Base-by-base conservation (phyloP, 2,329 filamentous ascomycete species). In the Alternaria panax region DNA sequence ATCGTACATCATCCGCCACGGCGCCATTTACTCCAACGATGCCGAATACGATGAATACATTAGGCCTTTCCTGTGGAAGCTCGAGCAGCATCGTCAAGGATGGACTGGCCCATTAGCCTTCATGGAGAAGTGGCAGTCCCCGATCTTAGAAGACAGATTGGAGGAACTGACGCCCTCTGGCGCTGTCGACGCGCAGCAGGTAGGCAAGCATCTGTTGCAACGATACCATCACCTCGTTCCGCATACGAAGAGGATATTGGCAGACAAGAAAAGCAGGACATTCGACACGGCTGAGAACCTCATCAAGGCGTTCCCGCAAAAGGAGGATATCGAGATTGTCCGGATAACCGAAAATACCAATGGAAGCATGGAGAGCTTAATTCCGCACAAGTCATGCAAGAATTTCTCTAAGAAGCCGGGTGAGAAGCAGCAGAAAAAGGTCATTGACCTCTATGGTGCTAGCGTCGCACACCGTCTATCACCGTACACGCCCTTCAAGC, bases 131-230 rank as follows among this genome's bases (percentile, higher is more conserved):
- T 90, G 87, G 87, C 78, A 79, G 9, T 78, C 84, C 0, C 87
- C 87, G 2, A 77, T 88, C 41, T 81, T 77, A 46, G 79, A 86
- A 22, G 82, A 85, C 12, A 85, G 86, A 63, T 75, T 82, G 3
- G 70, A 73, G 32, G 66, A 73, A 12, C 54, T 73, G 50, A 72
- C 71, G 12, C 71, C 71, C 2, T 70, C 66, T 11, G 72, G 72
- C 25, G 72, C 71, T 0, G 84, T 86, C 57, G 79, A 87, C 8
- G 75, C 89, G 36, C 87, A 86, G 30, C 80, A 83, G 25, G 84
- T 87, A 9, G 87, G 87, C n/a, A 80, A 79, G 45, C 85, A 87
- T 9, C 86, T 90, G 54, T 77, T 85, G 8, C 82, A 83, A 0
- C 83, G 88, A 14, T 80, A 87, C 63, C 84, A 84, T 34, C 75